Percentiles rank a stretch among this genome's conserved stretches.
phyloP scores from a whole-genome alignment of 2,329 filamentous ascomycete species.

The Fusarium metavorans region DNA sequence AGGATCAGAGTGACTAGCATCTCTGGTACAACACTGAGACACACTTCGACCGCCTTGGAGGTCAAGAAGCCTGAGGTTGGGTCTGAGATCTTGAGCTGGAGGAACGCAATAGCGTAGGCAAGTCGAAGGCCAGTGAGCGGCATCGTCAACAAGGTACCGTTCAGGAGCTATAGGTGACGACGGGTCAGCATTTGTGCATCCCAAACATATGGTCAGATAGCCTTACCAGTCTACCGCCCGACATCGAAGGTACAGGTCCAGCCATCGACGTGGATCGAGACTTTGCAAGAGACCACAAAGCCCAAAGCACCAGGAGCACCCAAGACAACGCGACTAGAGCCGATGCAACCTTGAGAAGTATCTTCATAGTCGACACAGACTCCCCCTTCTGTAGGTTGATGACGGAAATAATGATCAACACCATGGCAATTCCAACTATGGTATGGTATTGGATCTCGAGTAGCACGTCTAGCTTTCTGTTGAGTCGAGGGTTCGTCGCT shows the following conservation, averaged over 20 bases:
- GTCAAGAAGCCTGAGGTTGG: conserved; percentile 8
- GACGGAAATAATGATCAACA: conserved; percentile 10
- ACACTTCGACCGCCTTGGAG: conserved; percentile 8
- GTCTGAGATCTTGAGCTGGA: conserved; percentile 15
- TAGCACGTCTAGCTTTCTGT: conserved; percentile 16
- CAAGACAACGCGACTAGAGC: conserved; percentile 5
- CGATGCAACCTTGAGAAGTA: conserved; percentile 8
- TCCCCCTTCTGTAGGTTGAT: conserved; percentile 3
- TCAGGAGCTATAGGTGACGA: neutral
- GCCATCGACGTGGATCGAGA: neutral
- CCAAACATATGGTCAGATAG: neutral
- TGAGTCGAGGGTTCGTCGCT: conserved; percentile 15
- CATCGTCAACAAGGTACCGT: conserved; percentile 1
- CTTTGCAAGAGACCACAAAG: conserved; percentile 6
- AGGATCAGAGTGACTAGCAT: conserved; percentile 2
- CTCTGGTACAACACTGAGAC: conserved; percentile 13
- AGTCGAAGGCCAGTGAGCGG: conserved; percentile 2
- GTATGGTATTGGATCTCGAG: conserved; percentile 22
- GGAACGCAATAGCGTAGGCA: conserved; percentile 5
- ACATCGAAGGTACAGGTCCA: neutral
- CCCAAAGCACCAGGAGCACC: conserved; percentile 5
- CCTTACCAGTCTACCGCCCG: conserved; percentile 8
- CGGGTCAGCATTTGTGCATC: neutral
- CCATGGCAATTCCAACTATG: conserved; percentile 5
- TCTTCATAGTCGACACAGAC: neutral